Conservation (phyloP, 2,329 filamentous ascomycete species). For the Cadophora luteo-olivacea region DNA sequence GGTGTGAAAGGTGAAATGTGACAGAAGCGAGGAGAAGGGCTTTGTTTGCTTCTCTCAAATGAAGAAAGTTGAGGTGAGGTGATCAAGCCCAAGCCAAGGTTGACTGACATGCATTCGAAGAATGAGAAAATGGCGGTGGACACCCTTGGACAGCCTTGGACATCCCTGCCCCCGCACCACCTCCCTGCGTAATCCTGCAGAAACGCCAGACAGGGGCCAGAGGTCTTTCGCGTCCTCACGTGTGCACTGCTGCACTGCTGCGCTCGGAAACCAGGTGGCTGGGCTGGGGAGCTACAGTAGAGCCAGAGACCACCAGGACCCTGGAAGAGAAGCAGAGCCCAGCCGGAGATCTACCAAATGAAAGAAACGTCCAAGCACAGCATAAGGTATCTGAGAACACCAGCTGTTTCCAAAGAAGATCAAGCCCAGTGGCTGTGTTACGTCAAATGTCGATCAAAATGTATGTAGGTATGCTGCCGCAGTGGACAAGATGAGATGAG, state of each 20-base stretch:
- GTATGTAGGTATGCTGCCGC: not conserved
- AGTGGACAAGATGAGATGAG: not conserved
- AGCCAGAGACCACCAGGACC: not conserved
- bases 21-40: not conserved
- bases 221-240: conserved; percentile 7
- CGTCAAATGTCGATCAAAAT: not conserved
- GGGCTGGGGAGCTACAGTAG: too few relatives aligned
- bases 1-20: not conserved
- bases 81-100: not conserved
- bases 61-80: not conserved
- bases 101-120: not conserved
- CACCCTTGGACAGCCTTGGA: not conserved
- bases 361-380: not conserved
- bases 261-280: not conserved
- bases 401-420: too few relatives aligned
- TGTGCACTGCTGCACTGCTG: not conserved
- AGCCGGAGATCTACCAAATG: not conserved
- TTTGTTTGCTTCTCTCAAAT: not conserved
- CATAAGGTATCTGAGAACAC: too few relatives aligned
- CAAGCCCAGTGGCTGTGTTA: not conserved
- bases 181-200: not conserved
- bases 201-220: not conserved
- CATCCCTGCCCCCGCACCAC: not conserved
- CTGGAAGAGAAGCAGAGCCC: not conserved
- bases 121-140: not conserved